Evolutionary conservation across 129 eudicot genomes (phyloP).

Genomic region (Tagetes erecta): DNA sequence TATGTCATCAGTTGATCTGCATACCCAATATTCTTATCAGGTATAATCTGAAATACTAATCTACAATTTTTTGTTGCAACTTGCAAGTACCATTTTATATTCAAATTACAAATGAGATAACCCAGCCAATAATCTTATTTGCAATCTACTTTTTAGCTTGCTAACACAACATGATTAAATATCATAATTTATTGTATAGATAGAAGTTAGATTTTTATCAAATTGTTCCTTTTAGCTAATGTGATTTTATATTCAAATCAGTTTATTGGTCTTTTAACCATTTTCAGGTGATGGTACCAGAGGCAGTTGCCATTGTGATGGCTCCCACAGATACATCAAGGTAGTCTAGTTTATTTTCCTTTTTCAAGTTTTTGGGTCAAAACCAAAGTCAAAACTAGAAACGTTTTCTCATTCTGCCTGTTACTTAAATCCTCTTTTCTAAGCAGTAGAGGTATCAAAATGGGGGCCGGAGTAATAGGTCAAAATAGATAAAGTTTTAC

Average conservation of each 20-base stretch:
- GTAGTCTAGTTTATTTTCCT: slow-evolving; percentile 21
- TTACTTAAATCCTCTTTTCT: slow-evolving; percentile 2
- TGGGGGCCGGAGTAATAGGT: background rate
- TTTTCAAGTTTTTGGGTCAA: background rate
- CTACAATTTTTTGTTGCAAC: background rate
- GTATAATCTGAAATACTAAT: slow-evolving; percentile 34
- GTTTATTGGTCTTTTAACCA: background rate
- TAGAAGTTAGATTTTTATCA: background rate
- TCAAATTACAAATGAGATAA: background rate
- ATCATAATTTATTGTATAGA: background rate
- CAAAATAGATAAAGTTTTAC: background rate
- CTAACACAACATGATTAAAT: background rate
- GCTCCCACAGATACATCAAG: slow-evolving; percentile 73
- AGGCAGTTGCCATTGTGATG: slow-evolving; percentile 83
- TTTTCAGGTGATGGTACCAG: slow-evolving; percentile 76
- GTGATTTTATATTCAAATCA: background rate
- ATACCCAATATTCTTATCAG: slow-evolving; percentile 80
- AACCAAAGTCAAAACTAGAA: background rate
- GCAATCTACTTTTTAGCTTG: background rate
- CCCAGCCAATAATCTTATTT: background rate
- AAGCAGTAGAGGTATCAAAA: background rate
- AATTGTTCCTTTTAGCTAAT: background rate
- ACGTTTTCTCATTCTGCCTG: slow-evolving; percentile 2
- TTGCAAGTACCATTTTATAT: background rate
- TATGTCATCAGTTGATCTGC: slow-evolving; percentile 80